Evolutionary conservation across 768 basidiomycete species (phyloP).

Genomic region (Mycena olivaceomarginata): DNA sequence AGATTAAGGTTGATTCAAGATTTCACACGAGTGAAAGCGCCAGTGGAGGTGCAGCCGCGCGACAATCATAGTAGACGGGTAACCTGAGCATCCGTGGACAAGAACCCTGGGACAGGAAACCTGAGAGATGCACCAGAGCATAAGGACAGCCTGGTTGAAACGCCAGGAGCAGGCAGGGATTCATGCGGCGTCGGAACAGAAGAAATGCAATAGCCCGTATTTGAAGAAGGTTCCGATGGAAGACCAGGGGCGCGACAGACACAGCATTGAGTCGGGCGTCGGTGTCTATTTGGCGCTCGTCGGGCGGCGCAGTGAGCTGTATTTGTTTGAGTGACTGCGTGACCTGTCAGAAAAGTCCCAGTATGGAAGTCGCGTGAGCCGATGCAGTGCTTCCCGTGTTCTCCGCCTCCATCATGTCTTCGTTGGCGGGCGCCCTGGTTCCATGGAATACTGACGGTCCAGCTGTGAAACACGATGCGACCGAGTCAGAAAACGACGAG

Average conservation of each 20-base stretch:
- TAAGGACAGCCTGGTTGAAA: conserved; percentile 31
- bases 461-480: conserved; percentile 49
- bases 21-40: conserved; percentile 23
- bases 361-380: not conserved
- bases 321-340: conserved; percentile 26
- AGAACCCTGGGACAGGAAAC: not conserved
- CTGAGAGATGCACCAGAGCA: conserved; percentile 20
- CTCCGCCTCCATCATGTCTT: conserved; percentile 67
- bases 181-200: not conserved
- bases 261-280: conserved; percentile 36
- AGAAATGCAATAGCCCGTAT: conserved; percentile 9
- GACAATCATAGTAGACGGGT: conserved; percentile 13
- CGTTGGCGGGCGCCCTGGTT: conserved; percentile 75
- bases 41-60: conserved; percentile 2
- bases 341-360: not conserved
- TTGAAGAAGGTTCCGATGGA: conserved; percentile 21
- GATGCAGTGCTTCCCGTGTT: conserved; percentile 1
- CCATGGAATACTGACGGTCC: conserved; percentile 59
- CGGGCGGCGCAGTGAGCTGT: conserved; percentile 29
- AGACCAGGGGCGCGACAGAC: conserved; percentile 18
- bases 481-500: conserved; percentile 64
- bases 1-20: not conserved
- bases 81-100: conserved; percentile 22
- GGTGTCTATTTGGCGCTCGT: conserved; percentile 27
- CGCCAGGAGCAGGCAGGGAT: conserved; percentile 12